These are phyloP conservation scores for Collybia sordida DNA, from an alignment of 768 basidiomycete genomes.

Conservation along the genomic window DNA sequence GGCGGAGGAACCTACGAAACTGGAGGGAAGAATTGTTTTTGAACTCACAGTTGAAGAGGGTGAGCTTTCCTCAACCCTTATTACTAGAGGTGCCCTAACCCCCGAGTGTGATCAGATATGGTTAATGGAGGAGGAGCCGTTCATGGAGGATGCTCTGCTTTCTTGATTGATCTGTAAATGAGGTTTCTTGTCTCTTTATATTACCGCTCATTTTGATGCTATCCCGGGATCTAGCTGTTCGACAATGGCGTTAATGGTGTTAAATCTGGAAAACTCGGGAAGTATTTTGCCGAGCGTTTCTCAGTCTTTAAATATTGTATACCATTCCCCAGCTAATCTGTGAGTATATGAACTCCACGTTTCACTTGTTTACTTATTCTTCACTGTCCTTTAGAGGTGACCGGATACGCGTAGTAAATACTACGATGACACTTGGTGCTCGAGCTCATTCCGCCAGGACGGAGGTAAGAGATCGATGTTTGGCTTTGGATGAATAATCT, in stretches of 20 bases:
- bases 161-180: conserved; percentile 50
- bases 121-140: conserved; percentile 45
- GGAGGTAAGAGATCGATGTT: conserved; percentile 34
- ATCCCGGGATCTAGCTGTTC: conserved; percentile 40
- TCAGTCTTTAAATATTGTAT: conserved; percentile 51
- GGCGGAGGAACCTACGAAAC: conserved; percentile 40
- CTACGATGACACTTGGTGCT: conserved; percentile 48
- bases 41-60: conserved; percentile 45
- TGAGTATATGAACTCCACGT: conserved; percentile 21
- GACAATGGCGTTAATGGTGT: conserved; percentile 42
- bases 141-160: conserved; percentile 57
- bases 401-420: conserved; percentile 49
- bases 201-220: background rate
- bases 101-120: conserved; percentile 42
- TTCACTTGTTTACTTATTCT: background rate
- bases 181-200: background rate
- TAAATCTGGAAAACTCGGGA: conserved; percentile 24
- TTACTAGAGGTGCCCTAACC: too few relatives aligned
- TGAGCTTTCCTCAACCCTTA: conserved; percentile 11
- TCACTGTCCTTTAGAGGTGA: conserved; percentile 37
- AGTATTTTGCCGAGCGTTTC: conserved; percentile 36
- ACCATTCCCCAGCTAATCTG: conserved; percentile 55
- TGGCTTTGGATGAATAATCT: background rate
- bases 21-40: conserved; percentile 44
- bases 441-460: conserved; percentile 47